These are phyloP conservation scores for Stentor coeruleus DNA, from an alignment of 73 alveolate genomes.

Conservation along the genomic window DNA sequence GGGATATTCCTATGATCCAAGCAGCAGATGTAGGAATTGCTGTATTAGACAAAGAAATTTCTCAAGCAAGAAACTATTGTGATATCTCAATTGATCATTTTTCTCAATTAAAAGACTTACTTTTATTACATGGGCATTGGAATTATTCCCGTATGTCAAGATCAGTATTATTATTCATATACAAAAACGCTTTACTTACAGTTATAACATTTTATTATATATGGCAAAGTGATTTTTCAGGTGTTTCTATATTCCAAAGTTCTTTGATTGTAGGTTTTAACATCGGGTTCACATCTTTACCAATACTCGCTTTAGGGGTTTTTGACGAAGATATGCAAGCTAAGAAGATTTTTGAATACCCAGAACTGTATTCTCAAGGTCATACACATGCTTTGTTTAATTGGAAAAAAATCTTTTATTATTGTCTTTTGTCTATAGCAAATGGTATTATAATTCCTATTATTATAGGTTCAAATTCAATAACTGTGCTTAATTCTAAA, in stretches of 20 bases:
- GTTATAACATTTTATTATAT: neutral
- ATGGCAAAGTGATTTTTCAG: conserved; percentile 10
- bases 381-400: conserved; percentile 2
- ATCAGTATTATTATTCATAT: neutral
- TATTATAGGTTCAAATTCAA: neutral
- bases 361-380: conserved; percentile 5
- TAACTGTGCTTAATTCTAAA: neutral
- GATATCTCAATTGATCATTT: neutral
- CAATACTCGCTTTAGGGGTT: neutral
- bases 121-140: conserved; percentile 12
- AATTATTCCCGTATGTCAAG: conserved; percentile 27
- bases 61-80: neutral
- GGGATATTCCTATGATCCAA: conserved; percentile 27
- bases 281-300: neutral
- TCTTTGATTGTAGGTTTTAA: neutral
- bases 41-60: neutral
- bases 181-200: neutral
- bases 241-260: neutral
- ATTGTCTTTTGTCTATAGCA: neutral
- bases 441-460: neutral
- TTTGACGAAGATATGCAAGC: conserved; percentile 14
- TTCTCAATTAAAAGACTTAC: neutral
- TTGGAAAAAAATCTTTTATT: neutral
- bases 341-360: neutral
- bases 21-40: conserved; percentile 21